Evolutionary conservation across 257 asterid genomes (phyloP).

Genomic region (Solanum corneliomulleri): DNA sequence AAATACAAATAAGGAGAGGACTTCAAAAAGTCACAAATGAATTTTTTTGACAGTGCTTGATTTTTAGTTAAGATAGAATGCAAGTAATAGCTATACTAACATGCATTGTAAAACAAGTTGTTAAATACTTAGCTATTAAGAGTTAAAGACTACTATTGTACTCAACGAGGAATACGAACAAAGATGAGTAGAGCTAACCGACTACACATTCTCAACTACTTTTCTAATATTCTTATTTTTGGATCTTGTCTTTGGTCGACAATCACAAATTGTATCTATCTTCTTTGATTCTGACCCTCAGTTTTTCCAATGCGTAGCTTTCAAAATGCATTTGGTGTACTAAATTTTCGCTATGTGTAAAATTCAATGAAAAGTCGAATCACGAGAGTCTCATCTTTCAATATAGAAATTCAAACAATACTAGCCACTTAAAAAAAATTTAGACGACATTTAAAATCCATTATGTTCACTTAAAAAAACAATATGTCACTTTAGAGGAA

Average conservation of each 20-base stretch:
- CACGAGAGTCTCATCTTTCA: neutral
- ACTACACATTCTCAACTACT: neutral
- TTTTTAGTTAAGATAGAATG: neutral
- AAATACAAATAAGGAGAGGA: neutral
- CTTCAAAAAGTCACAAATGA: neutral
- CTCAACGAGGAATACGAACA: neutral
- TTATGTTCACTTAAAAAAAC: too few relatives aligned
- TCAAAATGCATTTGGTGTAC: neutral
- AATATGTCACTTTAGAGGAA: neutral
- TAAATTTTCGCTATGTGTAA: fast-evolving
- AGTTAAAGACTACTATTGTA: neutral
- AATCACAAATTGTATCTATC: neutral
- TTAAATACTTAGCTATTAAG: neutral
- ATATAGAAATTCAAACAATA: neutral
- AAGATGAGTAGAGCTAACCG: neutral
- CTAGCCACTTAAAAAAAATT: neutral
- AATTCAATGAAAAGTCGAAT: fast-evolving
- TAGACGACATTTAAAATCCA: neutral
- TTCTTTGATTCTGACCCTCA: neutral
- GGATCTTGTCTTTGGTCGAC: neutral
- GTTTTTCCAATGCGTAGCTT: neutral
- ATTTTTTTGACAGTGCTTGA: neutral
- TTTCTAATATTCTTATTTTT: neutral
- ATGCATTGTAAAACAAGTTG: neutral
- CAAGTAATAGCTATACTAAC: neutral